Conservation (phyloP, 164 flowering plant genomes). For the Magnolia changhungtana region DNA sequence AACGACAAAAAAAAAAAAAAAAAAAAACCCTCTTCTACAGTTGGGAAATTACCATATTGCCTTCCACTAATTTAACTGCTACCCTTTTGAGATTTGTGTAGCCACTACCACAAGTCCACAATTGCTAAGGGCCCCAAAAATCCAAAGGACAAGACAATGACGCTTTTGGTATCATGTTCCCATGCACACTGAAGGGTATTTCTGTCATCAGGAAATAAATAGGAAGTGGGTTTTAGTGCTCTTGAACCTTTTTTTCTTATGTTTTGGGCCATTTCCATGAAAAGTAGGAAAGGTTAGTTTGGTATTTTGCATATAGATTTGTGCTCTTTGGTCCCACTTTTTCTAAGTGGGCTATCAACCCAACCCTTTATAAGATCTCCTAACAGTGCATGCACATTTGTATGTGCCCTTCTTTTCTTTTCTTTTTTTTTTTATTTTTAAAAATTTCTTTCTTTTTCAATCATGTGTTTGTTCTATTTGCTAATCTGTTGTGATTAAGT, state of each 20-base stretch:
- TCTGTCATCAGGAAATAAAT: not conserved
- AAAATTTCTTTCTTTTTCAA: not conserved
- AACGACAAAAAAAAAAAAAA: not conserved
- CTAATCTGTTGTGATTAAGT: not conserved
- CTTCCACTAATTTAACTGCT: not conserved
- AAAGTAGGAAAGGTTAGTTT: not conserved
- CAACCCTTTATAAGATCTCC: not conserved
- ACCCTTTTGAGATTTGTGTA: not conserved
- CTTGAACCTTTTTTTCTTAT: not conserved
- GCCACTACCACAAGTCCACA: not conserved
- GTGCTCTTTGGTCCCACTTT: not conserved
- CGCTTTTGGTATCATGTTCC: not conserved
- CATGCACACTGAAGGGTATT: not conserved
- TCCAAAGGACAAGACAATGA: constrained; percentile 2
- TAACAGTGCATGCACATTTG: not conserved
- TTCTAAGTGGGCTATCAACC: not conserved
- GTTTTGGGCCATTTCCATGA: constrained; percentile 3
- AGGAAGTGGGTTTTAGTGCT: constrained; percentile 3
- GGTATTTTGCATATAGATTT: constrained; percentile 1
- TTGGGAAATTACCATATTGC: not conserved
- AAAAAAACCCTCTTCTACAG: not conserved
- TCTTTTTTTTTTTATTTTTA: no score
- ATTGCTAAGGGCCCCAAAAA: not conserved
- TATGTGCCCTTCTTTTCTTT: not conserved
- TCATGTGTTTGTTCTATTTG: not conserved